A percentile compares a stretch with the other conserved stretches of the same genome.
Evolutionary conservation across 306 rosid species (phyloP).

Genomic region (Quercus dentata): DNA sequence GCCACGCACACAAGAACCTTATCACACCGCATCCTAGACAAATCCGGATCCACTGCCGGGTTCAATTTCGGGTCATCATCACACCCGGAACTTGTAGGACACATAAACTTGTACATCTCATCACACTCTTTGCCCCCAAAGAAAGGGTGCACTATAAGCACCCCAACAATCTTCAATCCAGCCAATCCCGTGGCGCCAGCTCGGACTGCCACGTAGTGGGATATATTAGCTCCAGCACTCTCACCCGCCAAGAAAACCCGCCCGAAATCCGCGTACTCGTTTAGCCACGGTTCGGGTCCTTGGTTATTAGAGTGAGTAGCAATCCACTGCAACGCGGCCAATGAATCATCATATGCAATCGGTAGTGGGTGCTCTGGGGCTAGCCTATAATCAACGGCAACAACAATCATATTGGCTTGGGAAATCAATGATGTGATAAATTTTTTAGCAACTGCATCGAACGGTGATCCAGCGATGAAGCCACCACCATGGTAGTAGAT

Average conservation of each 20-base stretch:
- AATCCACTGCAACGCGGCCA: constrained; percentile 26
- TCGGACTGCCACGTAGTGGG: constrained; percentile 24
- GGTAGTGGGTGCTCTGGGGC: constrained; percentile 33
- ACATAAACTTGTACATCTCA: constrained; percentile 14
- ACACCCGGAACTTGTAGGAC: constrained; percentile 11
- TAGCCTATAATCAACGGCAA: constrained; percentile 26
- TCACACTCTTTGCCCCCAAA: constrained; percentile 14
- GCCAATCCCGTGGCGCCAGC: constrained; percentile 9
- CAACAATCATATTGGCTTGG: constrained; percentile 12
- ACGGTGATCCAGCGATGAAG: constrained; percentile 30
- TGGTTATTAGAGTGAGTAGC: neutral
- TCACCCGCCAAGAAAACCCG: constrained; percentile 27
- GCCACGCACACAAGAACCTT: constrained; percentile 29
- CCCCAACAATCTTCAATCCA: constrained; percentile 8
- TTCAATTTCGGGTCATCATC: constrained; percentile 24
- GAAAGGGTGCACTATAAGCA: constrained; percentile 16
- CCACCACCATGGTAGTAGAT: constrained; percentile 33
- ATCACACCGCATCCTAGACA: constrained; percentile 5
- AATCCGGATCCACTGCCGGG: constrained; percentile 15
- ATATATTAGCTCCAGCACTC: constrained; percentile 30
- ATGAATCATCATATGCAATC: constrained; percentile 26
- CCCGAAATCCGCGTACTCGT: constrained; percentile 11
- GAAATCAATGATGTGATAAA: constrained; percentile 1
- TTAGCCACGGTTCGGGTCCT: constrained; percentile 30
- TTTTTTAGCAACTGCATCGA: neutral